Conservation (phyloP, 2,329 filamentous ascomycete genomes). For the Zasmidium cellare region DNA sequence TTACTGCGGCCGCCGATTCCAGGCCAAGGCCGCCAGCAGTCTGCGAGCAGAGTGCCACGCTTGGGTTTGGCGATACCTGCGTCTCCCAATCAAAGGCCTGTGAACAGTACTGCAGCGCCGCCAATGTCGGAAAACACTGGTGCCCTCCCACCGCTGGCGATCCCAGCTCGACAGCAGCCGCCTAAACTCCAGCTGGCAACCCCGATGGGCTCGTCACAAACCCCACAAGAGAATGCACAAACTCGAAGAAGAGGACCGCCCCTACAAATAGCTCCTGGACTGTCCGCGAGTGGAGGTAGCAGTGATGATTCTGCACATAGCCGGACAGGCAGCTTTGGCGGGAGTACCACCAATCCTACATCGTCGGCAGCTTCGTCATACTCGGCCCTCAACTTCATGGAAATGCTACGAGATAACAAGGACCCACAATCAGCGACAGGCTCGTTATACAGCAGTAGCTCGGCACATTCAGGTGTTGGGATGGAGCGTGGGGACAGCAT, state of each 20-base stretch:
- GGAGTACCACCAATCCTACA: constrained; percentile 73
- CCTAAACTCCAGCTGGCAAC: constrained; percentile 85
- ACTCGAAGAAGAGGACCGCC: constrained; percentile 54
- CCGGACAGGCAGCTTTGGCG: constrained; percentile 80
- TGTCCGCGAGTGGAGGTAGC: constrained; percentile 73
- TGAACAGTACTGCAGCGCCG: constrained; percentile 47
- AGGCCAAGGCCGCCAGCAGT: constrained; percentile 56
- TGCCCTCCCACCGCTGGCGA: constrained; percentile 36
- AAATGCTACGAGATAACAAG: constrained; percentile 61
- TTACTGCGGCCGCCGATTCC: constrained; percentile 81
- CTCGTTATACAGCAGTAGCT: constrained; percentile 61
- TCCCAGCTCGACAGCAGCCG: constrained; percentile 59
- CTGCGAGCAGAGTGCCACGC: constrained; percentile 57
- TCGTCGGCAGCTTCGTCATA: constrained; percentile 86
- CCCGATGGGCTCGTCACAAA: constrained; percentile 76
- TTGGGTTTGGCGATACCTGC: constrained; percentile 88
- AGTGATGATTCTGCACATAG: constrained; percentile 73
- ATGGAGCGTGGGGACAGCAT: constrained; percentile 85
- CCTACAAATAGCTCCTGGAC: constrained; percentile 53
- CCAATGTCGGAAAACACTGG: constrained; percentile 36
- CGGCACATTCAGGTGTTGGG: constrained; percentile 46
- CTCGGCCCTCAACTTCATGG: constrained; percentile 79
- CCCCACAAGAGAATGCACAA: constrained; percentile 59
- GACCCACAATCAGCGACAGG: constrained; percentile 88
- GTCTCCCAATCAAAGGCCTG: constrained; percentile 77